Conservation (phyloP, 2,329 filamentous ascomycete genomes). For the Fusarium sacchari region DNA sequence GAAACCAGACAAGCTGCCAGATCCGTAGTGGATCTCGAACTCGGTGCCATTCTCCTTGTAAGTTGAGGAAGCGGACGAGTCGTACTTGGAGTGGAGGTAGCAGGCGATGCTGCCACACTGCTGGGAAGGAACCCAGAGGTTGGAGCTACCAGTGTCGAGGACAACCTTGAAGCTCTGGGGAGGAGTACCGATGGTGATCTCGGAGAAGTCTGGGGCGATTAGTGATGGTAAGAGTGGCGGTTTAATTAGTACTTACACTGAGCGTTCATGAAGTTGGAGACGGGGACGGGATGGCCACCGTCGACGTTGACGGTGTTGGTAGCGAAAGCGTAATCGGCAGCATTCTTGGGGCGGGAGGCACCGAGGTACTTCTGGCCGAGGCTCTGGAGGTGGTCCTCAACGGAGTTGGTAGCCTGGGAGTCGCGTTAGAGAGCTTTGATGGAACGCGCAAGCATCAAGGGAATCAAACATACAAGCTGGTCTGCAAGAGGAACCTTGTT, state of each 20-base stretch:
- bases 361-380: conserved; percentile 98
- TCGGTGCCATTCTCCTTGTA: conserved; percentile 94
- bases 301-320: conserved; percentile 73
- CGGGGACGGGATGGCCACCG: conserved; percentile 81
- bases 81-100: conserved; percentile 97
- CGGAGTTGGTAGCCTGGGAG: conserved; percentile 76
- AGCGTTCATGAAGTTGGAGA: conserved; percentile 98
- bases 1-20: conserved; percentile 91
- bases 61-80: conserved; percentile 86
- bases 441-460: background rate
- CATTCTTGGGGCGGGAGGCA: conserved; percentile 67
- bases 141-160: conserved; percentile 97
- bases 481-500: conserved; percentile 94
- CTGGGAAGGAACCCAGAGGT: conserved; percentile 95
- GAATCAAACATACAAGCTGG: conserved; percentile 77
- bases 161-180: conserved; percentile 98
- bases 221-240: conserved; percentile 3
- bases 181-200: conserved; percentile 91
- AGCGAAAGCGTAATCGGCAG: conserved; percentile 82
- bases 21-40: conserved; percentile 96
- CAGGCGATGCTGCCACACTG: conserved; percentile 96
- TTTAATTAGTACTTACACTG: conserved; percentile 76
- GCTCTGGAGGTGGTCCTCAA: conserved; percentile 82
- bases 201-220: conserved; percentile 82
- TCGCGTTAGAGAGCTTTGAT: conserved; percentile 20